Evolutionary conservation across 1,139 yeast genomes (phyloP), one percentile per base, ranked within the genome.

Genomic region (Debaryomyces coudertii): DNA sequence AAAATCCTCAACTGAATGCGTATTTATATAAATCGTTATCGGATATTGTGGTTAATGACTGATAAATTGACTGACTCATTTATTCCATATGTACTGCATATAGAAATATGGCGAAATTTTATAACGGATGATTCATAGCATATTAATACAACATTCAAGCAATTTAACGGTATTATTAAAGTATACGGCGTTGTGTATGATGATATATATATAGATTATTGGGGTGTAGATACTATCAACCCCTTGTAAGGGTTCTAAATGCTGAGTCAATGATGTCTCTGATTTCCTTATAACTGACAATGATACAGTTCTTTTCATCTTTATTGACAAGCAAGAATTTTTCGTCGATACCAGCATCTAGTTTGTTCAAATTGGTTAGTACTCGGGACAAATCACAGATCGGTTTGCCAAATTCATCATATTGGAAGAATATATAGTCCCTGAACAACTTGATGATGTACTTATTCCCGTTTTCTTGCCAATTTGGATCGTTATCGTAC

Each of bases 321-420:
- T 86, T 78, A 25, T 95, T 85, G 5, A 90, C 88, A 49, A 93
- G 75, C 61, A 90, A 71, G 23, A 93, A 68, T 57, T 81, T 83
- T 63, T 93, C 99, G 44, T 89, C 93, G 39, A 87, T 79, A 1
- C 98, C 99, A 11, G 95, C 95, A 63, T 95, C 99, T 49, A 93
- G 72, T 65, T 93, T 93, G 68, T 93, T 93, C 57, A 93, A 71
- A 54, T 86, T 81, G 43, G 81, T 73, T 52, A 95, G 71, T 3
- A 92, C 95, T 62, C 90, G 90, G 1, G 92, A 85, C 55, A 93
- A 72, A 65, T 95, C 97, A 47, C 90, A 71, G 2, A 85, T 80
- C 2, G 96, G 90, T 56, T 79, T 79, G 14, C 96, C 96, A 29
- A 68, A 66, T 45, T 86, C 95, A 61, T 90, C 90, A 40, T 76